These are phyloP conservation scores for Rhodamnia argentea DNA, from an alignment of 345 rosid genomes.

Conservation along the genomic window DNA sequence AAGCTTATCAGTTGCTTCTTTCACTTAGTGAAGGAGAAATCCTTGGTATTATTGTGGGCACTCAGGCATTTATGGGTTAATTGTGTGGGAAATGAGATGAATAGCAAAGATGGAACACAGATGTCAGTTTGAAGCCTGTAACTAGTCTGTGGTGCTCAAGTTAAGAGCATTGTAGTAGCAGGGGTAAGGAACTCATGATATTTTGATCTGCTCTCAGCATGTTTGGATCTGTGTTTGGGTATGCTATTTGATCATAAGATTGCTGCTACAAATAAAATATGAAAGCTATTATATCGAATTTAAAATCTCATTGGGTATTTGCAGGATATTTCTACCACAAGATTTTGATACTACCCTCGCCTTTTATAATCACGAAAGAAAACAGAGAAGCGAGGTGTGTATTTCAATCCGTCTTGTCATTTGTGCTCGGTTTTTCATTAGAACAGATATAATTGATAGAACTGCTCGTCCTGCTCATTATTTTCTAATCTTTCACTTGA, in stretches of 20 bases:
- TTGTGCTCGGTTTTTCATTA: neutral
- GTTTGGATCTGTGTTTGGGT: neutral
- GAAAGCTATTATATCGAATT: neutral
- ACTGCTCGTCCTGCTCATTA: neutral
- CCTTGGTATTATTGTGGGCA: neutral
- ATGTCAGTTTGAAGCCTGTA: neutral
- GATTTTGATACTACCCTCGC: constrained; percentile 95
- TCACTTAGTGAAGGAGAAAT: neutral
- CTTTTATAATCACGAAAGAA: constrained; percentile 44
- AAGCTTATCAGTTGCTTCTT: neutral
- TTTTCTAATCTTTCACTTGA: neutral
- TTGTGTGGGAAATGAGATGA: neutral
- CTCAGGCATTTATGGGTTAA: neutral
- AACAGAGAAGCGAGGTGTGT: constrained; percentile 4
- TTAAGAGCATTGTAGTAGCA: neutral
- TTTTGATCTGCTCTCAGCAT: neutral
- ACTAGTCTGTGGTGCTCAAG: neutral
- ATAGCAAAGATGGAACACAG: neutral
- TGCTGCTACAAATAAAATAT: neutral
- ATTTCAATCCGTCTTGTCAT: neutral
- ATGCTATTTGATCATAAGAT: neutral
- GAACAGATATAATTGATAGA: neutral
- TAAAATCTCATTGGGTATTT: constrained; percentile 2
- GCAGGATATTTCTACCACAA: constrained; percentile 87
- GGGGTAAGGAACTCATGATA: neutral